Base-by-base conservation (phyloP, 768 basidiomycete species). In the Boletus fagicola region DNA sequence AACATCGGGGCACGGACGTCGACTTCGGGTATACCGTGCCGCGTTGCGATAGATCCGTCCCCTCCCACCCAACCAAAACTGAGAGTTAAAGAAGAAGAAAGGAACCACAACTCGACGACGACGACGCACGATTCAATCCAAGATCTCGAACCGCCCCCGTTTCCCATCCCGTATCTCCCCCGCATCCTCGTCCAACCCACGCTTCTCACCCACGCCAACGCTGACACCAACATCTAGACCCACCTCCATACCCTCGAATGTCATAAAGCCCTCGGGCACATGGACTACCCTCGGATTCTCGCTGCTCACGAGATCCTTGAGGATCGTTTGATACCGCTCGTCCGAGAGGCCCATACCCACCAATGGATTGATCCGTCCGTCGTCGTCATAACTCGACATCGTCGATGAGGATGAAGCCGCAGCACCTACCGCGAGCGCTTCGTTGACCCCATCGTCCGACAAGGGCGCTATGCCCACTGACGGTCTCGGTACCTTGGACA, bases 321-420 rank as follows among this genome's bases (percentile, higher is more conserved):
- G 70, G 55, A 95, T 90, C 59, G 83, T 69, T 53, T 82, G 82
- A 74, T 95, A 97, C 72, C 94, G 90, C 68, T 94, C 91, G 64
- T 95, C 92, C 16, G 87, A 83, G 53, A 95, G 81, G 13, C 93
- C 94, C 84, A 94, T 89, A 18, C 86, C 88, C 16, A 87, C 89
- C 42, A 97, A 78, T 7, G 92, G 91, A 72, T 96, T 94, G 62
- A 91, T 83, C 55, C 83, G 76, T 33, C 78, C 78, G 30, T 87
- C 83, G 53, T 66, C 66, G 24, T 70, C 64, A 13, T 66, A 69
- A 51, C 62, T 68, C 12, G 40, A 52, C 51, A 70, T 78, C 76
- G 55, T 67, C 65, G 59, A 63, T 56, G 60, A 55, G 6, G 65
- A 57, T 0, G 60, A 51, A 2, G 61, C 33, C 5, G 61, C 54